Percentiles rank a stretch among this genome's conserved stretches.
Conservation (phyloP, 2,329 filamentous ascomycete species). For the Botrytis galanthina region DNA sequence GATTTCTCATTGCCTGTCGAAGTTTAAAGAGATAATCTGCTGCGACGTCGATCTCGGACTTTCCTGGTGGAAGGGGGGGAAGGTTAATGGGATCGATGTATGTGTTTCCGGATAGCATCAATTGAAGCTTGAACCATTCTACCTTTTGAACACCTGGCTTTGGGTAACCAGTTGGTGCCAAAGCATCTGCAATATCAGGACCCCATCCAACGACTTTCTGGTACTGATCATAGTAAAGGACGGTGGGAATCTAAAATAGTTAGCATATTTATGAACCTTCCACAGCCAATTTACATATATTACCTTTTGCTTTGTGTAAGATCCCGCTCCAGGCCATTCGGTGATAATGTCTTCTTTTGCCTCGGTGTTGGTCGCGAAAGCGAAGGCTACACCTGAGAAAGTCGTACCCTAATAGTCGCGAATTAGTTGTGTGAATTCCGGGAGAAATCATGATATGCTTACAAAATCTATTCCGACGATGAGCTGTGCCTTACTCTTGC, state of each 20-base stretch:
- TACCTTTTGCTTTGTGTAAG: slow-evolving; percentile 98
- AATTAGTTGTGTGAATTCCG: slow-evolving; percentile 22
- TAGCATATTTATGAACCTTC: slow-evolving; percentile 22
- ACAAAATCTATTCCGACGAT: slow-evolving; percentile 99
- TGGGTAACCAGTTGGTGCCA: slow-evolving; percentile 94
- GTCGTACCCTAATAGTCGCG: slow-evolving; percentile 72
- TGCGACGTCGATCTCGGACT: slow-evolving; percentile 98
- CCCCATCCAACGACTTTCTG: slow-evolving; percentile 99
- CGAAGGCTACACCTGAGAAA: slow-evolving; percentile 95
- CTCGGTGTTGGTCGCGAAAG: slow-evolving; percentile 91
- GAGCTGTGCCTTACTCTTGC: slow-evolving; percentile 89
- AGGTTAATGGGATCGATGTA: slow-evolving; percentile 99
- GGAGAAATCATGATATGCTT: slow-evolving; percentile 43
- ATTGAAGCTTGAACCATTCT: slow-evolving; percentile 99
- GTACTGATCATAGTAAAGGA: slow-evolving; percentile 99
- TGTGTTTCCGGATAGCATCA: slow-evolving; percentile 98
- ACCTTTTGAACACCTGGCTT: slow-evolving; percentile 98
- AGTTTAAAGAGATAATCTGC: slow-evolving; percentile 99
- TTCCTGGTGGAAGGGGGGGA: slow-evolving; percentile 91
- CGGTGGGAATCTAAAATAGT: slow-evolving; percentile 78
- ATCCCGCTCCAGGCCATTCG: slow-evolving; percentile 96
- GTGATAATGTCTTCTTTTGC: slow-evolving; percentile 98
- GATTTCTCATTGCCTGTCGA: slow-evolving; percentile 92
- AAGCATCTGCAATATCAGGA: slow-evolving; percentile 93
- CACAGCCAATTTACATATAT: slow-evolving; percentile 22